These are phyloP conservation scores for Suillus subaureus DNA, from an alignment of 768 basidiomycete genomes.

Conservation along the genomic window DNA sequence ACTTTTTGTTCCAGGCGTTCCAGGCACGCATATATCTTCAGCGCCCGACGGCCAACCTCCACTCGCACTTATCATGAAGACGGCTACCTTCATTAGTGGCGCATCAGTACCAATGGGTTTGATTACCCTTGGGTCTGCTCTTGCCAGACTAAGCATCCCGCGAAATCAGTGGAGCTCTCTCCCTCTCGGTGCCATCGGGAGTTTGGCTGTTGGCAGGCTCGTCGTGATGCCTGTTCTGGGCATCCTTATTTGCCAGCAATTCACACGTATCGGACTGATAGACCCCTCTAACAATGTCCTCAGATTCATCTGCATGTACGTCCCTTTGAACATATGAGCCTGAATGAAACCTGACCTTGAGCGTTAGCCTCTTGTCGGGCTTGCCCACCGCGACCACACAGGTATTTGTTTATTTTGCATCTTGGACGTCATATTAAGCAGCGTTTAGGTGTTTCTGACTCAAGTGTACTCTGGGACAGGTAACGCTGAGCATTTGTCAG, in stretches of 20 bases:
- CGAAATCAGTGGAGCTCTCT: constrained; percentile 44
- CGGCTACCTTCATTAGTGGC: constrained; percentile 57
- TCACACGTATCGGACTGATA: constrained; percentile 52
- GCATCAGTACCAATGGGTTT: constrained; percentile 68
- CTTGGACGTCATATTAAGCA: background rate
- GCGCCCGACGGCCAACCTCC: constrained; percentile 73
- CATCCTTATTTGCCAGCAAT: constrained; percentile 53
- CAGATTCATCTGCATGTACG: constrained; percentile 70
- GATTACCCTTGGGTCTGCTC: constrained; percentile 60
- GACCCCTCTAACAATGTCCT: constrained; percentile 56
- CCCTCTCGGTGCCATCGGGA: constrained; percentile 53
- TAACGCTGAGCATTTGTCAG: constrained; percentile 58
- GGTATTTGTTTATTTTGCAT: constrained; percentile 31
- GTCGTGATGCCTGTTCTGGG: constrained; percentile 63
- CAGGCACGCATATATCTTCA: constrained; percentile 43
- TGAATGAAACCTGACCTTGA: background rate
- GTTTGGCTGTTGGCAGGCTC: constrained; percentile 56
- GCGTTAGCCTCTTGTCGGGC: constrained; percentile 55
- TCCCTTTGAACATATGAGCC: constrained; percentile 12
- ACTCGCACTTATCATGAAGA: constrained; percentile 60
- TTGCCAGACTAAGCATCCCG: constrained; percentile 61
- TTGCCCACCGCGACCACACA: constrained; percentile 64
- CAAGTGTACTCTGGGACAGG: constrained; percentile 71
- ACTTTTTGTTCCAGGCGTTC: constrained; percentile 52
- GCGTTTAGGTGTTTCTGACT: constrained; percentile 56